These are phyloP conservation scores for Phlebiopsis gigantea DNA, from an alignment of 768 basidiomycete species.

Conservation along the genomic window DNA sequence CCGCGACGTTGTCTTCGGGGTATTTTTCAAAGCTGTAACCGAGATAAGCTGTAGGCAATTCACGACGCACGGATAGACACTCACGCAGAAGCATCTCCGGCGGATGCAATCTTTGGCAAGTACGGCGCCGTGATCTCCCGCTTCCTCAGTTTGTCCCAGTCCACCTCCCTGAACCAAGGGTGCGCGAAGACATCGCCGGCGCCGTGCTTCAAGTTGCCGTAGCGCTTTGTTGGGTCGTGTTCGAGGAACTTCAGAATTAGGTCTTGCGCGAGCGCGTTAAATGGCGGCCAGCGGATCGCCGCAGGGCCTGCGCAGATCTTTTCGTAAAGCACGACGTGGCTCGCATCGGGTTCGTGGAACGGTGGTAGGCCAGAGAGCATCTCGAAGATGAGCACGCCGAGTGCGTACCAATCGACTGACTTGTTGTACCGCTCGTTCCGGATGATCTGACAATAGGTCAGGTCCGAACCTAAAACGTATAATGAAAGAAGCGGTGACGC, in stretches of 20 bases:
- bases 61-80: slow-evolving; percentile 26
- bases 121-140: slow-evolving; percentile 95
- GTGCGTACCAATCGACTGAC: slow-evolving; percentile 97
- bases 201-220: slow-evolving; percentile 86
- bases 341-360: slow-evolving; percentile 82
- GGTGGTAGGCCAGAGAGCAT: slow-evolving; percentile 97
- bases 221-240: slow-evolving; percentile 78
- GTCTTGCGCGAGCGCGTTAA: slow-evolving; percentile 75
- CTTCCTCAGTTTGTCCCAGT: slow-evolving; percentile 75
- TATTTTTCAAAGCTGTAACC: slow-evolving; percentile 65
- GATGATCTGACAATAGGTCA: slow-evolving; percentile 49
- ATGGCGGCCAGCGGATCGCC: slow-evolving; percentile 76
- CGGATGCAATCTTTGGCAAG: slow-evolving; percentile 84
- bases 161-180: slow-evolving; percentile 91
- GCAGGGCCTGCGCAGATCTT: slow-evolving; percentile 77
- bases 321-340: slow-evolving; percentile 87
- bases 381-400: slow-evolving; percentile 95
- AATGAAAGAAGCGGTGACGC: neutral
- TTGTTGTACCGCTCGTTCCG: slow-evolving; percentile 88
- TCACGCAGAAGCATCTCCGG: slow-evolving; percentile 93
- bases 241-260: slow-evolving; percentile 91
- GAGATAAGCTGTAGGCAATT: slow-evolving; percentile 1
- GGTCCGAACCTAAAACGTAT: neutral
- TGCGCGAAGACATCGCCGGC: slow-evolving; percentile 91
- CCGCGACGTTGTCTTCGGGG: slow-evolving; percentile 64